Conservation (phyloP, 2,329 filamentous ascomycete species). For the Stagonosporopsis vannaccii region DNA sequence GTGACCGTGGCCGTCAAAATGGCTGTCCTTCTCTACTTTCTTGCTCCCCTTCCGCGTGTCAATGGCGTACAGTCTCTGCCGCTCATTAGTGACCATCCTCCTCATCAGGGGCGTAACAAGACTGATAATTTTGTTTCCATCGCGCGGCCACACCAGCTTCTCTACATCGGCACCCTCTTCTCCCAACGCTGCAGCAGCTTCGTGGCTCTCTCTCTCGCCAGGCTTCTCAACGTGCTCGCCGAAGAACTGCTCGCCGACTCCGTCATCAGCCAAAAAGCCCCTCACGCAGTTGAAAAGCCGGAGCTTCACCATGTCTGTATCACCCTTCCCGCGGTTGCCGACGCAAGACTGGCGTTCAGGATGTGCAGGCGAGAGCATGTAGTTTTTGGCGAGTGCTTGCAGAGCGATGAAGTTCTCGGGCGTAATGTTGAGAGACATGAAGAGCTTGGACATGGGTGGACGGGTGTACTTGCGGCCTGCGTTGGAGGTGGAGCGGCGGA, state of each 20-base stretch:
- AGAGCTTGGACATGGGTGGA: constrained; percentile 65
- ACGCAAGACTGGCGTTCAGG: constrained; percentile 65
- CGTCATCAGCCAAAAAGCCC: constrained; percentile 58
- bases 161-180: constrained; percentile 49
- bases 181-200: constrained; percentile 47
- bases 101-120: constrained; percentile 64
- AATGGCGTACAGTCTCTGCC: constrained; percentile 65
- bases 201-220: constrained; percentile 41
- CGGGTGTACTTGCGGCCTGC: constrained; percentile 64
- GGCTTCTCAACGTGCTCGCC: constrained; percentile 45
- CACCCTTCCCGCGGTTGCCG: constrained; percentile 62
- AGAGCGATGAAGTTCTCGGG: constrained; percentile 64
- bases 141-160: constrained; percentile 61
- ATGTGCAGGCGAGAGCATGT: constrained; percentile 63
- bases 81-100: constrained; percentile 67
- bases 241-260: constrained; percentile 62
- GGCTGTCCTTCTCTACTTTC: constrained; percentile 42
- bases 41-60: constrained; percentile 61
- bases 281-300: constrained; percentile 64
- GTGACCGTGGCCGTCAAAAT: constrained; percentile 23
- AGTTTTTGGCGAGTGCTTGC: constrained; percentile 63
- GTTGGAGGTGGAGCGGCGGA: constrained; percentile 51
- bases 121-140: constrained; percentile 63
- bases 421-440: constrained; percentile 62
- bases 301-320: constrained; percentile 64